Base-by-base conservation (phyloP, 257 asterid species). In the Primulina eburnea region DNA sequence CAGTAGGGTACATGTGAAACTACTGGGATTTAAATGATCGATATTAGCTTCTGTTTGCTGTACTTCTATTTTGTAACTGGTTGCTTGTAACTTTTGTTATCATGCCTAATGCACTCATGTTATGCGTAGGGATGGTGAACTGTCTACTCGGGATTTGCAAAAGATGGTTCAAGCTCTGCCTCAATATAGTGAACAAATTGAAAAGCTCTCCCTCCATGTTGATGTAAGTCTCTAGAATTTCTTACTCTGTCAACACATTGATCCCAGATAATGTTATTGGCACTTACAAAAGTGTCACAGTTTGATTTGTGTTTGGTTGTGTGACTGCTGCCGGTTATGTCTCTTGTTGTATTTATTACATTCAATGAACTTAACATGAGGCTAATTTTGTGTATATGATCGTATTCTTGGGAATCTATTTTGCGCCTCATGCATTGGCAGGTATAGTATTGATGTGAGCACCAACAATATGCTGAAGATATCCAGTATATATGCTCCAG, bases 131-230 rank as follows among this genome's bases (percentile, higher is more conserved):
- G 87, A 82, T 61, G 88, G 89, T 67, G 90, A 88, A 67, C 79
- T 94, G 74, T 94, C 99, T 50, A 94, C 97, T 61, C 90, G 96
- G 71, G 99, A 94, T 73, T 84, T 94, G 89, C 98, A 94, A 84
- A 91, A 88, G 92, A 88, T 91, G 97, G 99, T 94, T 77, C 99
- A 94, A 79, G 98, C 99, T 68, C 82, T 94, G 90, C 99, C 99
- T 76, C 97, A 94, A 68, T 94, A 94, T 73, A 91, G 99, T 75
- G 98, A 94, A 84, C 99, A 94, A 81, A 94, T 91, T 59, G 99
- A 94, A 80, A 94, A 91, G 84, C 98, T 94, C 74, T 94, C 99
- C 57, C 99, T 94, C 66, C 99, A 94, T 89, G 97, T 94, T 65
- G 99, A 94, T 84, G 99, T 94, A 83, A 89, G 99, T 94, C 65